Evolutionary conservation across 1,284 basidiomycete species (phyloP).

Genomic region (Hypsizygus ulmarius): DNA sequence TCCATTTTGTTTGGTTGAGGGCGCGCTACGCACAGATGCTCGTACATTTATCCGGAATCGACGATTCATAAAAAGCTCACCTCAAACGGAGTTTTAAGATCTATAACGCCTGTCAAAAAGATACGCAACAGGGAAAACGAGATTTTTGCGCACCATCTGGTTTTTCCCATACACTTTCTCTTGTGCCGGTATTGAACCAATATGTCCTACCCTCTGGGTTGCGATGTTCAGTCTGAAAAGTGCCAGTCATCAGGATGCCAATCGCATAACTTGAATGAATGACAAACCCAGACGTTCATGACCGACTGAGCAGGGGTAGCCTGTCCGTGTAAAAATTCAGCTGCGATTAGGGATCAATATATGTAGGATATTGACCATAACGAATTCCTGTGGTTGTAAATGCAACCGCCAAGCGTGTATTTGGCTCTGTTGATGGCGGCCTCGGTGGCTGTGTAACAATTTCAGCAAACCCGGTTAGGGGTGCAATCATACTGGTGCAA

Average conservation of each 20-base stretch:
- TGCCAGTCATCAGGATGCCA: background rate
- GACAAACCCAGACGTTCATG: constrained; percentile 33
- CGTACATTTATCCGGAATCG: constrained; percentile 1
- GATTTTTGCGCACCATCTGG: constrained; percentile 60
- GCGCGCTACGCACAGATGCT: constrained; percentile 56
- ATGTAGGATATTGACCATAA: background rate
- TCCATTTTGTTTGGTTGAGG: constrained; percentile 86
- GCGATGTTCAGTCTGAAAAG: constrained; percentile 66
- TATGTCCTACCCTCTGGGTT: constrained; percentile 85
- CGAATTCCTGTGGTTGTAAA: no score
- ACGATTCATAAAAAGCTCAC: constrained; percentile 38
- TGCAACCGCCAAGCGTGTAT: no score
- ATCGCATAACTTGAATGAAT: background rate
- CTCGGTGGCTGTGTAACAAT: no score
- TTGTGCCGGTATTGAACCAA: constrained; percentile 79
- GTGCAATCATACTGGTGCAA: no score
- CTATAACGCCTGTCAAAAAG: constrained; percentile 35
- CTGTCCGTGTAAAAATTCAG: background rate
- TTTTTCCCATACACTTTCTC: constrained; percentile 86
- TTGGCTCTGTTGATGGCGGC: no score
- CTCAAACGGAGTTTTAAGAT: constrained; percentile 84
- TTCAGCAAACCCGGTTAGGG: no score
- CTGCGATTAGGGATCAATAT: background rate
- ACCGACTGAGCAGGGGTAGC: constrained; percentile 14
- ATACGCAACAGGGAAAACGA: constrained; percentile 7